A percentile compares a stretch with the other conserved stretches of the same genome.
Evolutionary conservation across 2,329 filamentous ascomycete genomes (phyloP).

Genomic region (Truncatella angustata): DNA sequence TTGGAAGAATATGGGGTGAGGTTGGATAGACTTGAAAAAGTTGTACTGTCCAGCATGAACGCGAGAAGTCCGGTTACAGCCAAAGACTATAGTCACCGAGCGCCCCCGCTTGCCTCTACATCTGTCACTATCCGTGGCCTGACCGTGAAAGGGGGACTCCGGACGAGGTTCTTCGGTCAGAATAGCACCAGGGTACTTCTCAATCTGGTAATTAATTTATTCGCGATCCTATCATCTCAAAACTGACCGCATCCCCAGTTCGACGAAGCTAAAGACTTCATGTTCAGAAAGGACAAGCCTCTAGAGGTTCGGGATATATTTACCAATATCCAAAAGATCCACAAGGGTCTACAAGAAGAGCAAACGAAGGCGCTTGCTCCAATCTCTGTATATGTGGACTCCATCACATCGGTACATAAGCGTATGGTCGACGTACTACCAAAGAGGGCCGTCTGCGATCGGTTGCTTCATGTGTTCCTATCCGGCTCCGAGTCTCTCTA

Average conservation of each 20-base stretch:
- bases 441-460: conserved; percentile 48
- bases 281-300: conserved; percentile 40
- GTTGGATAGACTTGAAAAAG: conserved; percentile 53
- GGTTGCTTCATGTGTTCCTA: conserved; percentile 48
- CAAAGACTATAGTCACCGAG: conserved; percentile 16
- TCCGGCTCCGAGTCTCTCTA: conserved; percentile 51
- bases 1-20: conserved; percentile 48
- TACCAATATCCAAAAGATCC: conserved; percentile 43
- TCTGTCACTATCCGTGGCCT: conserved; percentile 48
- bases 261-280: conserved; percentile 51
- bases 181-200: conserved; percentile 51
- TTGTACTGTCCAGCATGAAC: conserved; percentile 41
- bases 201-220: conserved; percentile 43
- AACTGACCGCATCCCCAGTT: conserved; percentile 37
- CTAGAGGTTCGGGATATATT: conserved; percentile 42
- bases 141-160: conserved; percentile 46
- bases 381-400: conserved; percentile 56
- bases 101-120: conserved; percentile 31
- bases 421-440: conserved; percentile 58
- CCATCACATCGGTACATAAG: conserved; percentile 56
- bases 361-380: conserved; percentile 46
- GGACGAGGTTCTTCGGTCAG: conserved; percentile 53
- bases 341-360: conserved; percentile 46
- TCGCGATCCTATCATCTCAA: not conserved
- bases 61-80: conserved; percentile 27